Conservation (phyloP, 164 flowering plant genomes). For the Vitis cinerea region DNA sequence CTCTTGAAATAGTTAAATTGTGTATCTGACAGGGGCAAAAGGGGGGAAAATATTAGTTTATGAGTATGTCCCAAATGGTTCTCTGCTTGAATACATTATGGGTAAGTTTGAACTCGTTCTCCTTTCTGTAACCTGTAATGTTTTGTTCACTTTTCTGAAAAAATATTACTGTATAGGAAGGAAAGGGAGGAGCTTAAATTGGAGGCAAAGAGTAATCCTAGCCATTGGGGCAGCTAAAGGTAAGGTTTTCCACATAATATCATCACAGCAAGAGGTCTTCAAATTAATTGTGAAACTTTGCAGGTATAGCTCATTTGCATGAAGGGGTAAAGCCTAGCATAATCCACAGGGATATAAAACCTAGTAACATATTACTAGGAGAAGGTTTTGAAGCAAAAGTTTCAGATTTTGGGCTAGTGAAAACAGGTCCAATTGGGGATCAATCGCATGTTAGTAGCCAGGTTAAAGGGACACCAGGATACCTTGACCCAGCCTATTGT, state of each 20-base stretch:
- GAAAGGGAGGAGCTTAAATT: constrained; percentile 48
- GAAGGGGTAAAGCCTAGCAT: constrained; percentile 62
- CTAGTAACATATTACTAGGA: constrained; percentile 67
- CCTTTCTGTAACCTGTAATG: not conserved
- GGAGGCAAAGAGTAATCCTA: constrained; percentile 69
- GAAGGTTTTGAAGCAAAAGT: constrained; percentile 62
- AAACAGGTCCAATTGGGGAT: constrained; percentile 59
- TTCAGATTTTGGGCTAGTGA: constrained; percentile 73
- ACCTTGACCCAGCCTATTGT: constrained; percentile 77
- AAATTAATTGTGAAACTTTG: not conserved
- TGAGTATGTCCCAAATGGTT: constrained; percentile 69
- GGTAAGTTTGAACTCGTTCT: constrained; percentile 30
- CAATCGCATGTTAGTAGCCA: constrained; percentile 76
- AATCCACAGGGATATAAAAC: constrained; percentile 75
- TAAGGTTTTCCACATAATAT: constrained; percentile 4
- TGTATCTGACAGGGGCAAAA: constrained; percentile 25
- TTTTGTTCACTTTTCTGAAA: not conserved
- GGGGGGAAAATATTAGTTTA: constrained; percentile 49
- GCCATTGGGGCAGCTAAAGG: constrained; percentile 86
- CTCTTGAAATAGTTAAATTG: not conserved
- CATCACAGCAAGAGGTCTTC: not conserved
- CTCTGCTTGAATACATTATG: constrained; percentile 59
- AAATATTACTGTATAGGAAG: constrained; percentile 34
- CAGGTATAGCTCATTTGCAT: constrained; percentile 69
- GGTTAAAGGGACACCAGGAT: constrained; percentile 73